Conservation (phyloP, 2,329 filamentous ascomycete species). For the Aspergillus pseudonomiae region DNA sequence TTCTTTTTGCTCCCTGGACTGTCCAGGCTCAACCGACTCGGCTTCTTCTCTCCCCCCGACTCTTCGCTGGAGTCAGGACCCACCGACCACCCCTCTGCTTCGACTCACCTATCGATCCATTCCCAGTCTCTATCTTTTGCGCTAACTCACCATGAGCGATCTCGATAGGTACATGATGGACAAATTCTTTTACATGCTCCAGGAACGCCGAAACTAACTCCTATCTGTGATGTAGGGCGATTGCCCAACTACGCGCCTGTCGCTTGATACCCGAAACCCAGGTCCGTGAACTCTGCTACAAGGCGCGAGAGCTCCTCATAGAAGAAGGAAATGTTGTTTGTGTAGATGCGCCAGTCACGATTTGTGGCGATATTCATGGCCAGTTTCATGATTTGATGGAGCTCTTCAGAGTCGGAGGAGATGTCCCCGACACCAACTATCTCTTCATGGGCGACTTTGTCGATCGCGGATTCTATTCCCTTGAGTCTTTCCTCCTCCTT, state of each 20-base stretch:
- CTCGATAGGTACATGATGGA: conserved; percentile 72
- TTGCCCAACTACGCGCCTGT: conserved; percentile 92
- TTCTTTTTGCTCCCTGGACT: conserved; percentile 15
- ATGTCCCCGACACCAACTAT: conserved; percentile 94
- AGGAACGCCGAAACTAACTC: conserved; percentile 7
- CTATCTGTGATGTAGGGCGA: conserved; percentile 65
- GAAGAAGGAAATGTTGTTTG: conserved; percentile 97
- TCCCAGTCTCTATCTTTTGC: conserved; percentile 7
- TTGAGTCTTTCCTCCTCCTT: conserved; percentile 94
- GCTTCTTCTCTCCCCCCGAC: conserved; percentile 14
- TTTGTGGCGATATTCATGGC: conserved; percentile 96
- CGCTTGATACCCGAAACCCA: conserved; percentile 93
- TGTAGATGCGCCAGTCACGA: conserved; percentile 92
- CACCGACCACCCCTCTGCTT: conserved; percentile 17
- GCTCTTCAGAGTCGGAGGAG: conserved; percentile 88
- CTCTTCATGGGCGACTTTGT: conserved; percentile 99
- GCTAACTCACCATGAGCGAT: conserved; percentile 72
- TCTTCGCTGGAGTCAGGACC: conserved; percentile 20
- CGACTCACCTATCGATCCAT: conserved; percentile 7
- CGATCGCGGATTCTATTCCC: conserved; percentile 95
- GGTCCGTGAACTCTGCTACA: conserved; percentile 96
- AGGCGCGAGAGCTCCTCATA: conserved; percentile 91
- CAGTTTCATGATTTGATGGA: conserved; percentile 98
- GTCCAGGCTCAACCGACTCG: conserved; percentile 12
- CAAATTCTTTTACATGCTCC: background rate